Base-by-base conservation (phyloP, 2,329 filamentous ascomycete genomes). In the Fusarium tricinctum region DNA sequence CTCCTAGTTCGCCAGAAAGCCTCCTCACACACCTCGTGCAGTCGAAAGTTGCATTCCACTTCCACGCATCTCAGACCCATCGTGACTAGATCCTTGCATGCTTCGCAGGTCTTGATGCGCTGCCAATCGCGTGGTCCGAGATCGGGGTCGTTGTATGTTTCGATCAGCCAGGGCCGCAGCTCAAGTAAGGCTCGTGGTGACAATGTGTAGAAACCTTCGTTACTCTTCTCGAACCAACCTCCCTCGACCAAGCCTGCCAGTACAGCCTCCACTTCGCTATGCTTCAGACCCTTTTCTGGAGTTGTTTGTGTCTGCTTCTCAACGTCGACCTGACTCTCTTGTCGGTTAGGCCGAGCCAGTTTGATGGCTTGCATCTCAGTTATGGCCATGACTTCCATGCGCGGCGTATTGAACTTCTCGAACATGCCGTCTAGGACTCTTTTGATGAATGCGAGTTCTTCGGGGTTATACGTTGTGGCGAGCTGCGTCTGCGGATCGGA, bases 361-460 rank as follows among this genome's bases (percentile, higher is more conserved):
- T 92, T 90, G 53, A 92, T 83, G 5, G 94, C 94, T 74, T 97
- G 90, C 77, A 93, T 93, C 44, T 88, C 86, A 14, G 89, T 91
- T 5, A 98, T 82, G 5, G 92, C 94, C 87, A 97, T 90, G 26
- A 93, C 87, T 79, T 99, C 95, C 74, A 89, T 88, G n/a, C 88
- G 84, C 10, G 84, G 85, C 0, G 90, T 93, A 76, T 98, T 98
- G 81, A 93, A 89, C 20, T 88, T 91, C 68, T 97, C 93, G 76
- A 98, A 99, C 88, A 99, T 97, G 72, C 87, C 89, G 77, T 97
- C 94, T 1, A 99, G 86, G 5, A 97, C 78, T 10, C 96, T 86
- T 79, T 97, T 96, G 55, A 98, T 88, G 77, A 93, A 99, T 1
- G 92, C 89, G 32, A 98, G 92, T 81, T 98, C 94, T 70, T 97